A percentile compares a stretch with the other conserved stretches of the same genome.
phyloP scores from a whole-genome alignment of 331 rosid genomes.

The Cucumis variabilis region DNA sequence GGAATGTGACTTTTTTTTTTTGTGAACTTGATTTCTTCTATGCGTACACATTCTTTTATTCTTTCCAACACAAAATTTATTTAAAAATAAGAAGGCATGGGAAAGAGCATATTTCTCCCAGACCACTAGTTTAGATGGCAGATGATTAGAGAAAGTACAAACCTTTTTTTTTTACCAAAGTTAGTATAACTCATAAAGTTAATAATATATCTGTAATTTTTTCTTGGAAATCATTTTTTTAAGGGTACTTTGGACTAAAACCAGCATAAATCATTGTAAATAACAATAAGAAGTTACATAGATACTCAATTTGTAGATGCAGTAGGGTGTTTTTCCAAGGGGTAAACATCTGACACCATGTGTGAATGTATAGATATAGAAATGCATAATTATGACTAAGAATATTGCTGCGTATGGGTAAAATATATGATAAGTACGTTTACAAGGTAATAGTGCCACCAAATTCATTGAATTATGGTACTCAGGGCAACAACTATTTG shows the following conservation, averaged over 20 bases:
- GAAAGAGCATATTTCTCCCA: not conserved
- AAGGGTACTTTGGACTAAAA: not conserved
- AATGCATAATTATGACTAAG: not conserved
- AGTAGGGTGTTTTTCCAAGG: not conserved
- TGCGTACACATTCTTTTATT: too few species aligned
- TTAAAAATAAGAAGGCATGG: not conserved
- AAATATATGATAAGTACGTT: not conserved
- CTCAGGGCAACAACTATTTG: not conserved
- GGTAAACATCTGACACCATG: not conserved
- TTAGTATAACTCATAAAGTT: not conserved
- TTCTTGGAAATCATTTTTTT: not conserved
- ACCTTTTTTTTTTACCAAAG: not conserved
- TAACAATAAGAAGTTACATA: not conserved
- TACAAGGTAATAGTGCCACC: not conserved
- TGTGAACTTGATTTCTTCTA: too few species aligned
- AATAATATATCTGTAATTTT: not conserved
- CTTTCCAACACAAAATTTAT: too few species aligned
- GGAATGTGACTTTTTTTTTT: too few species aligned
- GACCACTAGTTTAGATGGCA: not conserved
- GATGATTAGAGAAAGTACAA: not conserved
- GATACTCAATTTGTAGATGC: not conserved
- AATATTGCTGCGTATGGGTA: not conserved
- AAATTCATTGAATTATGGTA: not conserved
- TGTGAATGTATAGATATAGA: not conserved
- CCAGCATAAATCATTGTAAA: not conserved